Percentiles rank a stretch among this genome's conserved stretches.
phyloP scores from a whole-genome alignment of 441 rosid genomes.

The Gossypium trilobum region DNA sequence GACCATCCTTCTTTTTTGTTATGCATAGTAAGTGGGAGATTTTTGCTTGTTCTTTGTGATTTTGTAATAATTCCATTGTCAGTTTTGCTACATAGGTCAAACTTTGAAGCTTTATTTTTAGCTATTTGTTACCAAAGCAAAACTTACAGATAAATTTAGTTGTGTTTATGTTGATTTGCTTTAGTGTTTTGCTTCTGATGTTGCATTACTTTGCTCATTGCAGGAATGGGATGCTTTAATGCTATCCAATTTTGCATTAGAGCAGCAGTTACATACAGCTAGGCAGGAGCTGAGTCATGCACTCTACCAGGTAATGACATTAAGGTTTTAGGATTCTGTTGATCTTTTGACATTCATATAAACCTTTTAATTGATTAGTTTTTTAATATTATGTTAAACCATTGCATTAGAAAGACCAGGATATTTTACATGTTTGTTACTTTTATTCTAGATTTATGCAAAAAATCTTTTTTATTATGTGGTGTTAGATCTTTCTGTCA shows the following conservation, averaged over 20 bases:
- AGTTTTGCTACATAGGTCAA: background rate
- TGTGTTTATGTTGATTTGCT: background rate
- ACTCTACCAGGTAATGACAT: conserved; percentile 64
- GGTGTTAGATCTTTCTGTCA: background rate
- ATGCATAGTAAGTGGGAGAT: background rate
- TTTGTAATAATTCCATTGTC: background rate
- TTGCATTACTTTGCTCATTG: conserved; percentile 15
- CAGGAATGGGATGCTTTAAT: conserved; percentile 98
- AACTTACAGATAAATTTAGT: background rate
- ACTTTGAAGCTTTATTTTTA: background rate
- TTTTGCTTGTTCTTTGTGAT: background rate
- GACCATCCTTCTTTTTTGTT: background rate
- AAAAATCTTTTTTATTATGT: background rate
- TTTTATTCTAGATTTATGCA: background rate
- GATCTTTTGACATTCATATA: background rate
- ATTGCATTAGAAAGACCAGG: background rate
- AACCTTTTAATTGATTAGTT: background rate
- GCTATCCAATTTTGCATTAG: conserved; percentile 86
- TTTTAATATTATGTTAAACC: background rate
- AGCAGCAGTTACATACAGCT: conserved; percentile 87
- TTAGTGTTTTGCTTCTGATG: conserved; percentile 5
- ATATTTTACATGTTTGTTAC: background rate
- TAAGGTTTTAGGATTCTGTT: background rate
- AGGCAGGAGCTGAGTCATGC: conserved; percentile 98
- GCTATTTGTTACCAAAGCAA: background rate